These are phyloP conservation scores for Cucurbita ficifolia DNA, from an alignment of 306 rosid genomes.

Conservation along the genomic window DNA sequence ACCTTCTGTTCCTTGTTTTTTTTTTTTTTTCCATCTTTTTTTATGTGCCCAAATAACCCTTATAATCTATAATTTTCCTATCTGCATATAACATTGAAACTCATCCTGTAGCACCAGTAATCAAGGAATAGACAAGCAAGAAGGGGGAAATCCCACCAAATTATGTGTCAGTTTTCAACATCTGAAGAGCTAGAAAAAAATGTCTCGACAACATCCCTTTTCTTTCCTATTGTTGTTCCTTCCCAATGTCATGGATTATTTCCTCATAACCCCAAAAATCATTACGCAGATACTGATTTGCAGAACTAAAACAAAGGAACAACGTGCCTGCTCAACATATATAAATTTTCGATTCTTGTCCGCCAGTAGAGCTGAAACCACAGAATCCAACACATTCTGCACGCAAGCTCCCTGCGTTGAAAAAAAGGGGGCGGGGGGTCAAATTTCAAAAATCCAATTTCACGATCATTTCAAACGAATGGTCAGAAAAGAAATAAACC, in stretches of 20 bases:
- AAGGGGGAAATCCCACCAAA: neutral
- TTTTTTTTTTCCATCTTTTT: neutral
- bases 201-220: neutral
- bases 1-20: neutral
- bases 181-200: neutral
- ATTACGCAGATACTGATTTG: neutral
- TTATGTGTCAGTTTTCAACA: neutral
- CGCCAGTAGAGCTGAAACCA: slow-evolving; percentile 37
- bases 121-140: neutral
- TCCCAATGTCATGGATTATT: neutral
- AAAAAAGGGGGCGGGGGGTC: neutral
- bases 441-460: neutral
- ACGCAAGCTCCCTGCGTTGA: slow-evolving; percentile 20
- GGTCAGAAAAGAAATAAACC: slow-evolving; percentile 7
- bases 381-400: slow-evolving; percentile 40
- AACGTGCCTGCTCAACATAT: slow-evolving; percentile 63
- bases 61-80: neutral
- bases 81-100: neutral
- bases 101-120: neutral
- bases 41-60: neutral
- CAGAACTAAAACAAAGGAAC: neutral
- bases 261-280: neutral
- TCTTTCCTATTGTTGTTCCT: neutral
- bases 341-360: slow-evolving; percentile 83
- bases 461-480: neutral